Evolutionary conservation across 2,329 filamentous ascomycete genomes (phyloP).

Genomic region (Talaromyces sp.): DNA sequence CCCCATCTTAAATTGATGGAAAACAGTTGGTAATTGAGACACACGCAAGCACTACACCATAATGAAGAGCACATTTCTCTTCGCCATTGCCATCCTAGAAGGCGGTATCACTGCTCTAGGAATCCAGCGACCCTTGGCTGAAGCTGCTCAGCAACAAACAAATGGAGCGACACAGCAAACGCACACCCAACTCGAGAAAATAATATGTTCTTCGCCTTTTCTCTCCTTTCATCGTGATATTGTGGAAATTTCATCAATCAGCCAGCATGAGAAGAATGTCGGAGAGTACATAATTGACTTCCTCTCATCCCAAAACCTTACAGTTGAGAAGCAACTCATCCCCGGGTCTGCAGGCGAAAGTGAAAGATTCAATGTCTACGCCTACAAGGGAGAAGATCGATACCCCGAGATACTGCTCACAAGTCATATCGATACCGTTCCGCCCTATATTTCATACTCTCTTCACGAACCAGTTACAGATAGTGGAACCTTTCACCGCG

Average conservation of each 20-base stretch:
- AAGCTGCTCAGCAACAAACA: not conserved
- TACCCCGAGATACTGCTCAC: slow-evolving; percentile 46
- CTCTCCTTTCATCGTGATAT: slow-evolving; percentile 73
- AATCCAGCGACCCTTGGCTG: not conserved
- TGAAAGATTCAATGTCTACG: slow-evolving; percentile 72
- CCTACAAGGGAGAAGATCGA: slow-evolving; percentile 47
- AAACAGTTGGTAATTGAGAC: too few species aligned
- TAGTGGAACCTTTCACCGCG: slow-evolving; percentile 13
- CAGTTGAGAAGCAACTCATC: slow-evolving; percentile 59
- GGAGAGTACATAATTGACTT: slow-evolving; percentile 69
- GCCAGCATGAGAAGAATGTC: slow-evolving; percentile 66
- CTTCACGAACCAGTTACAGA: slow-evolving; percentile 47
- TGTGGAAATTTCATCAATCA: slow-evolving; percentile 71
- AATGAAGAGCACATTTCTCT: not conserved
- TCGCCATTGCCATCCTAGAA: not conserved
- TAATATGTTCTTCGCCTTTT: slow-evolving; percentile 52
- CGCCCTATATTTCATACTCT: slow-evolving; percentile 48
- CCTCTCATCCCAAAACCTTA: slow-evolving; percentile 62
- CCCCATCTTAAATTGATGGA: too few species aligned
- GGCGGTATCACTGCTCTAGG: not conserved
- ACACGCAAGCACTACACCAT: not conserved
- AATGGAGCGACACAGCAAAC: not conserved
- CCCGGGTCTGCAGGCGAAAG: not conserved
- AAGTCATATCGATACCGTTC: slow-evolving; percentile 76
- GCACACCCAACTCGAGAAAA: slow-evolving; percentile 24